Base-by-base conservation (phyloP, 2,329 filamentous ascomycete species). In the Boeremia lycopersici region DNA sequence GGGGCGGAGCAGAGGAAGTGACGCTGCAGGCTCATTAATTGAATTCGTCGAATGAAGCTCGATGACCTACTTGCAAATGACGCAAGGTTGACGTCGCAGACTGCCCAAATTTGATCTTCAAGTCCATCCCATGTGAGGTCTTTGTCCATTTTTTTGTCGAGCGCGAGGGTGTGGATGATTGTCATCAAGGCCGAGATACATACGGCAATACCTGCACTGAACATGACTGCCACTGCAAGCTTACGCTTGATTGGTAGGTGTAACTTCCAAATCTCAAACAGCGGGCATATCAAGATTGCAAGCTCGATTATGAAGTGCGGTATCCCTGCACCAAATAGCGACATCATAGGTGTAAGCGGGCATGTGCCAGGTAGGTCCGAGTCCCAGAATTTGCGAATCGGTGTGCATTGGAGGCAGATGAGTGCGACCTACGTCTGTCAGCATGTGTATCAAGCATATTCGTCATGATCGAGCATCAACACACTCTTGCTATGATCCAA, bases 41-140 rank as follows among this genome's bases (percentile, higher is more conserved):
- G 4, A 1, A 6, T 2, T 15, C 9, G 5, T 1, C 7, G 7
- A 8, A n/a, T 3, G 1, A 7, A 2, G 6, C 4, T 6, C 5
- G 17, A 2, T 44, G 9, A 50, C 60, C 57, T 15, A 65, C 62
- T 63, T 25, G 61, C 56, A 12, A 66, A 59, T 6, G 53, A 60
- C 8, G 65, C 63, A 4, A 68, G 53, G 23, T 68, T 68, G 17
- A 68, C 62, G 31, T 68, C 65, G 36, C 62, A 66, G 3, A 66
- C 65, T 10, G 62, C 62, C 60, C 63, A 65, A n/a, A 66, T 66
- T 36, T 64, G 62, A 39, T 65, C 60, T 23, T 64, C 52, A 17
- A 66, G 44, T 4, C 54, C 60, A 41, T 67, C 59, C 55, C 53
- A 67, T 6, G 63, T 66, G 8, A 67, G 54, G n/a, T 66, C 64